Evolutionary conservation across 2,329 filamentous ascomycete genomes (phyloP), one percentile per base, ranked within the genome.

Genomic region (Pezicula neosporulosa): DNA sequence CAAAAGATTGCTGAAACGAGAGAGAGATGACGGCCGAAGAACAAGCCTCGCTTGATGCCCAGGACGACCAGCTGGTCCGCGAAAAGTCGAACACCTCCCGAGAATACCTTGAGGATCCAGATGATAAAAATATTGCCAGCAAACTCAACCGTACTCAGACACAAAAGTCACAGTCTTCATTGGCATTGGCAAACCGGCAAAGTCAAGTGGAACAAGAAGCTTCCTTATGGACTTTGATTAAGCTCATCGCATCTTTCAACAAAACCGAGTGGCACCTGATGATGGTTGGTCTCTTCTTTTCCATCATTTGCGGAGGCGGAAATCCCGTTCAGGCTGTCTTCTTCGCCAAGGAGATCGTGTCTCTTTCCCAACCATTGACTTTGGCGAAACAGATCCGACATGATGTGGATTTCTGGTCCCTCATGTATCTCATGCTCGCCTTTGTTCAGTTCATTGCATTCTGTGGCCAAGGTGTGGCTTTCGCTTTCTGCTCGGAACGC

Each of bases 351-450:
- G 81, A 90, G 52, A 92, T 97, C 68, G 81, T 82, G 54, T 82
- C 84, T 8, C 77, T 94, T 12, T 82, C 85, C n/a, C 21, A 16
- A 27, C 42, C 42, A 28, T 44, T 44, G 42, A 44, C 76, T 77
- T 67, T 81, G 75, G 39, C 69, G 66, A 18, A 30, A 28, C 69
- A 82, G 49, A 77, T 95, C 48, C 81, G 86, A 58, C 74, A 78
- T 16, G 81, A 93, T 53, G 85, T 87, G 18, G 83, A 90, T 64
- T 96, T 96, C 68, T 97, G 90, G 90, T 85, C 83, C 51, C 73
- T 85, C 62, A 96, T 96, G 90, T 96, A 87, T 69, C 78, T 92
- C 57, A 91, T 96, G 80, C 77, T 97, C 49, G 91, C 84, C 3
- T 69, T 90, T 49, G 82, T 87, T 9, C 82, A 88, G 64, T 81